A percentile compares a stretch with the other conserved stretches of the same genome.
These are phyloP conservation scores for Aspergillus melleus DNA, from an alignment of 2,329 filamentous ascomycete species.

Conservation along the genomic window DNA sequence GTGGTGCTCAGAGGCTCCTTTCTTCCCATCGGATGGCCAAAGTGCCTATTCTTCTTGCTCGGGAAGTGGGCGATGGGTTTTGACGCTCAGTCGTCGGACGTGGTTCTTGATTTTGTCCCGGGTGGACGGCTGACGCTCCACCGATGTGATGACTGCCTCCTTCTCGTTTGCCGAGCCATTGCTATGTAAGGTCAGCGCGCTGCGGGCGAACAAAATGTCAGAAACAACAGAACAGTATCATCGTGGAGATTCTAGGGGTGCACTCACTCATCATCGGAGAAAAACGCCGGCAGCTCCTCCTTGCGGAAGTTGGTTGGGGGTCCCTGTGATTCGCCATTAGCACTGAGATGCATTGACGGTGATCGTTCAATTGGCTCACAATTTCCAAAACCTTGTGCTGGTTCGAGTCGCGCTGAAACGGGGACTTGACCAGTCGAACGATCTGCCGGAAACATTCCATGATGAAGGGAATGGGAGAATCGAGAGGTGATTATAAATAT, in stretches of 20 bases:
- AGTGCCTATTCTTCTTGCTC: conserved; percentile 17
- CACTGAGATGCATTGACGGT: not conserved
- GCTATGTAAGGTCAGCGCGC: conserved; percentile 37
- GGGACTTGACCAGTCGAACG: conserved; percentile 33
- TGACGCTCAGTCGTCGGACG: conserved; percentile 32
- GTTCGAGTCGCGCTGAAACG: conserved; percentile 31
- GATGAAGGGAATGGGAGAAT: not conserved
- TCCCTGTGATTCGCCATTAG: conserved; percentile 31
- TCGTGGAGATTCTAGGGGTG: conserved; percentile 11
- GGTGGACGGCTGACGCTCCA: conserved; percentile 27
- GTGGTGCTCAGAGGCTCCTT: not conserved
- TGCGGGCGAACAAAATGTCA: conserved; percentile 28
- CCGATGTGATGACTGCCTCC: conserved; percentile 25
- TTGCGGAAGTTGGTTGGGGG: conserved; percentile 46
- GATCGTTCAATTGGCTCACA: conserved; percentile 22
- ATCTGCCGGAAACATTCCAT: conserved; percentile 42
- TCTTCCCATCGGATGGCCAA: not conserved
- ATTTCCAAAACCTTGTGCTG: conserved; percentile 32
- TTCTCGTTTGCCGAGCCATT: conserved; percentile 31
- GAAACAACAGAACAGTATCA: conserved; percentile 16
- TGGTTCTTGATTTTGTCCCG: conserved; percentile 30
- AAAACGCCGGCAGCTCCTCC: conserved; percentile 40
- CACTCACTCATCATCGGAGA: conserved; percentile 42
- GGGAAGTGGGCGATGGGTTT: conserved; percentile 20
- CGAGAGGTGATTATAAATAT: not conserved